These are phyloP conservation scores for Aspergillus nomiae DNA, from an alignment of 2,329 filamentous ascomycete genomes.

Conservation along the genomic window DNA sequence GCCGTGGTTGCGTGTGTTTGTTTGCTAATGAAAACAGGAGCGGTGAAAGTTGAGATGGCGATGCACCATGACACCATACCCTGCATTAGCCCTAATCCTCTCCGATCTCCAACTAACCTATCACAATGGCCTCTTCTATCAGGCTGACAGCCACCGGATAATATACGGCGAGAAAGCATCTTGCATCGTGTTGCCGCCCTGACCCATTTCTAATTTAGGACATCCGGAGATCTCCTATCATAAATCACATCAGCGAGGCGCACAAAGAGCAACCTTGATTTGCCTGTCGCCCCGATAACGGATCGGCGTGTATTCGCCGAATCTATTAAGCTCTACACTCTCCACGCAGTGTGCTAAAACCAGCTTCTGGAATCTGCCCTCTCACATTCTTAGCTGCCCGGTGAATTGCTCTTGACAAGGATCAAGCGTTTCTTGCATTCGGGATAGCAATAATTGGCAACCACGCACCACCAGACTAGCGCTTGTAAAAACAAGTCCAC, in stretches of 20 bases:
- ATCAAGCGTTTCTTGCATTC: not conserved
- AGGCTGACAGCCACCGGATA: not conserved
- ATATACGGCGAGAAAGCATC: not conserved
- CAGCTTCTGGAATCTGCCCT: slow-evolving; percentile 1
- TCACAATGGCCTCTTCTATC: not conserved
- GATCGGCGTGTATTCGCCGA: slow-evolving; percentile 10
- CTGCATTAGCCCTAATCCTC: slow-evolving; percentile 3
- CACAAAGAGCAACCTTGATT: not conserved
- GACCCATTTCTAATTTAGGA: slow-evolving; percentile 1
- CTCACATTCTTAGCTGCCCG: not conserved
- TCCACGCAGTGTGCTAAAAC: not conserved
- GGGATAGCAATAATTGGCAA: not conserved
- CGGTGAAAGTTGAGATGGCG: slow-evolving; percentile 2
- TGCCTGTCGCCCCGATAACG: not conserved
- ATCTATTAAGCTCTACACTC: slow-evolving; percentile 7
- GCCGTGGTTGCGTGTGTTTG: not conserved
- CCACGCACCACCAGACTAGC: not conserved
- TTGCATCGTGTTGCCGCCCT: not conserved
- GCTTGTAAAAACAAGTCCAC: not conserved
- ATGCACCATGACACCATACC: slow-evolving; percentile 2
- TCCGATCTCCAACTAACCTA: not conserved
- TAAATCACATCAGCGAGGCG: not conserved
- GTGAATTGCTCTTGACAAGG: not conserved
- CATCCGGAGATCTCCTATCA: not conserved
- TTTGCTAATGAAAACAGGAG: not conserved